Percentiles rank a stretch among this genome's conserved stretches.
phyloP scores from a whole-genome alignment of 768 basidiomycete genomes.

The Vishniacozyma victoriae region DNA sequence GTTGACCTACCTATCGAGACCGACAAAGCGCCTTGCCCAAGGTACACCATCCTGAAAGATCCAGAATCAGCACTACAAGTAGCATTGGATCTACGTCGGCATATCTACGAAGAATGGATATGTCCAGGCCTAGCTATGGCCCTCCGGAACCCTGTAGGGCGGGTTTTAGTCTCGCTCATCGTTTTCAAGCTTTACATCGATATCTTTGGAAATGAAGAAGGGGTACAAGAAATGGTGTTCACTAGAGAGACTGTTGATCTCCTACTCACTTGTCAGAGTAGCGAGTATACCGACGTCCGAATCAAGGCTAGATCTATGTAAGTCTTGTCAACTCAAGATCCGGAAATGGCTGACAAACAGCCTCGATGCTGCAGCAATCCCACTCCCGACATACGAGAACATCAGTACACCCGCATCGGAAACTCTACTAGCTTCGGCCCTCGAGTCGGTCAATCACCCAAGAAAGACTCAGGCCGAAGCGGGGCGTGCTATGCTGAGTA shows the following conservation, averaged over 20 bases:
- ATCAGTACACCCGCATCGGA: conserved; percentile 9
- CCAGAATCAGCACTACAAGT: neutral
- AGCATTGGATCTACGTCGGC: conserved; percentile 7
- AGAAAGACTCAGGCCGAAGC: conserved; percentile 45
- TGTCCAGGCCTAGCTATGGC: conserved; percentile 16
- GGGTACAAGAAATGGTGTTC: conserved; percentile 9
- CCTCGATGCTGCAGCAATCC: conserved; percentile 21
- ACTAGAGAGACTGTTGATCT: conserved; percentile 29
- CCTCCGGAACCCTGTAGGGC: conserved; percentile 20
- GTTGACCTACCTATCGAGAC: neutral
- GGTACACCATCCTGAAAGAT: neutral
- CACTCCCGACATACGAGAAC: conserved; percentile 30
- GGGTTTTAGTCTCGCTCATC: conserved; percentile 18
- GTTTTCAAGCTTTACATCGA: conserved; percentile 20
- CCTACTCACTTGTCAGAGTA: conserved; percentile 36
- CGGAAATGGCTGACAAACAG: conserved; percentile 8
- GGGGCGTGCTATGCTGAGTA: conserved; percentile 34
- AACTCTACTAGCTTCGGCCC: conserved; percentile 23
- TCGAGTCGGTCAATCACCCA: conserved; percentile 27
- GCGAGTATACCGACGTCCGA: conserved; percentile 43
- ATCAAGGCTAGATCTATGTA: conserved; percentile 32
- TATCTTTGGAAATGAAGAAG: conserved; percentile 6
- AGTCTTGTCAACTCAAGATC: conserved; percentile 14
- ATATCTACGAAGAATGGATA: conserved; percentile 23
- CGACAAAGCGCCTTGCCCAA: neutral